These are phyloP conservation scores for Flaveria linearis DNA, from an alignment of 129 eudicot species.

Conservation along the genomic window DNA sequence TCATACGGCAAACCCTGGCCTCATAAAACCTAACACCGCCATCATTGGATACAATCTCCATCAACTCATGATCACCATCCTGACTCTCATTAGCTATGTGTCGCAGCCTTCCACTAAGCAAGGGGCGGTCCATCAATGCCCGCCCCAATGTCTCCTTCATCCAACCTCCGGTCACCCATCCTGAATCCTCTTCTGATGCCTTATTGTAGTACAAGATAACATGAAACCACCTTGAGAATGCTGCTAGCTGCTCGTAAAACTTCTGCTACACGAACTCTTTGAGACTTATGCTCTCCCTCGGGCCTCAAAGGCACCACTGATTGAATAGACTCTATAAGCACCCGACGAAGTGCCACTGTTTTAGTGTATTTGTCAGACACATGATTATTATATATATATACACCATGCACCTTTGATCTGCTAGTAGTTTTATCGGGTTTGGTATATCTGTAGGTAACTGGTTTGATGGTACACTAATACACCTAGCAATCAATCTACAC, in stretches of 20 bases:
- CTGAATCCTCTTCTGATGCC: slow-evolving; percentile 4
- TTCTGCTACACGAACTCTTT: neutral
- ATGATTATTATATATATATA: neutral
- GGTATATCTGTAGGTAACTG: no score
- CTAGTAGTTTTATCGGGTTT: neutral
- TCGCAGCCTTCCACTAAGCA: neutral
- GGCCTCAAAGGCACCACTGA: neutral
- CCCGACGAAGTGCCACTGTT: neutral
- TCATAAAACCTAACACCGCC: neutral
- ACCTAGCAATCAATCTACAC: slow-evolving; percentile 1
- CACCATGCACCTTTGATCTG: neutral
- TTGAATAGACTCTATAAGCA: slow-evolving; percentile 1
- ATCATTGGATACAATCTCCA: neutral
- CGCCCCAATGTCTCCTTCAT: neutral
- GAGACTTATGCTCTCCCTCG: neutral
- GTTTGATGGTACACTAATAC: neutral
- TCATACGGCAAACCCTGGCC: neutral
- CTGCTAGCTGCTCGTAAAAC: neutral
- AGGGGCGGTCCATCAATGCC: neutral
- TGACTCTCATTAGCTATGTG: neutral
- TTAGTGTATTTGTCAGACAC: neutral
- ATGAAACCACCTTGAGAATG: neutral
- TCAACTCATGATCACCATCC: neutral
- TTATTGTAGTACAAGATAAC: neutral
- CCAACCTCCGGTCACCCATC: neutral